A percentile compares a stretch with the other conserved stretches of the same genome.
These are phyloP conservation scores for Didymella arachidicola DNA, from an alignment of 2,329 filamentous ascomycete species.

Conservation along the genomic window DNA sequence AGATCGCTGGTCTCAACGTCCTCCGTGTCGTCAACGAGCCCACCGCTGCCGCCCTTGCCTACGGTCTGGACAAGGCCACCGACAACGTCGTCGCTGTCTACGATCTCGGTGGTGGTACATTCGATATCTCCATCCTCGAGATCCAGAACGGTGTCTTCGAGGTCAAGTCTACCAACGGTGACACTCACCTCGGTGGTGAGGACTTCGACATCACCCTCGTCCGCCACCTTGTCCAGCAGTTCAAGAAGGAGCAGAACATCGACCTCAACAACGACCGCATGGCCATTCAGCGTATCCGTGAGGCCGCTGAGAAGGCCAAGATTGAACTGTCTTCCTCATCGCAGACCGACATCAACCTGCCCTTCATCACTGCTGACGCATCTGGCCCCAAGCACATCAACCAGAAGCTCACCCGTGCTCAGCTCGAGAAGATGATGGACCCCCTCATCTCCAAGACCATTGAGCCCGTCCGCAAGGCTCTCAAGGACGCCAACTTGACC, in stretches of 20 bases:
- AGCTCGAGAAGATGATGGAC: constrained; percentile 92
- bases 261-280: constrained; percentile 93
- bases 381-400: constrained; percentile 99
- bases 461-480: constrained; percentile 92
- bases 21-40: constrained; percentile 98
- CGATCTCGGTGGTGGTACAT: constrained; percentile 97
- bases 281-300: constrained; percentile 98
- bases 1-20: constrained; percentile 94
- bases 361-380: constrained; percentile 96
- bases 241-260: constrained; percentile 94
- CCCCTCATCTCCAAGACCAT: constrained; percentile 86
- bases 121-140: constrained; percentile 97
- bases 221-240: constrained; percentile 90
- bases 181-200: constrained; percentile 97
- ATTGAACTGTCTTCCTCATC: constrained; percentile 95
- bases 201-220: constrained; percentile 97
- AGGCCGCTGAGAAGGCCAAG: constrained; percentile 99
- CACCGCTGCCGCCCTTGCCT: constrained; percentile 92
- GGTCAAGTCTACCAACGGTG: constrained; percentile 99
- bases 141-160: constrained; percentile 98
- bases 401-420: constrained; percentile 87
- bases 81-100: constrained; percentile 93
- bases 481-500: constrained; percentile 92
- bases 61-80: constrained; percentile 93
- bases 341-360: constrained; percentile 97